These are phyloP conservation scores for Schwanniomyces sp. DNA, from an alignment of 805 yeast species.

Conservation along the genomic window DNA sequence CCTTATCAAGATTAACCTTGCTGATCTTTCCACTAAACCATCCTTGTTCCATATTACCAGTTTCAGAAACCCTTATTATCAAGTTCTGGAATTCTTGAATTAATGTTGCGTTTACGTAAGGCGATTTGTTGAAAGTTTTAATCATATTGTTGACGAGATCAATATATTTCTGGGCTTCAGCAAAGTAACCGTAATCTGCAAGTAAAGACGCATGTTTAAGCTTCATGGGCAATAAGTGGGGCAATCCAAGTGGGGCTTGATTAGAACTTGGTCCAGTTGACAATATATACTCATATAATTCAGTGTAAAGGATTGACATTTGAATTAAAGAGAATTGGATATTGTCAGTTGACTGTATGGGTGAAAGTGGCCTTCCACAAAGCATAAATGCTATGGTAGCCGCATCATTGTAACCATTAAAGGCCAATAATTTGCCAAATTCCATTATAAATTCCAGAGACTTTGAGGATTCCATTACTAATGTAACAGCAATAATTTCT, in stretches of 20 bases:
- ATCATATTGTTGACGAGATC: constrained; percentile 47
- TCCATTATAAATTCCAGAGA: constrained; percentile 45
- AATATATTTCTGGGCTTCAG: constrained; percentile 62
- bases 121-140: constrained; percentile 31
- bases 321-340: constrained; percentile 39
- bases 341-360: constrained; percentile 21
- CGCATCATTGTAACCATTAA: constrained; percentile 27
- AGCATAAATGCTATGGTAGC: constrained; percentile 48
- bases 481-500: constrained; percentile 42
- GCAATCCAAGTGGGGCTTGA: constrained; percentile 39
- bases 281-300: constrained; percentile 62
- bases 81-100: constrained; percentile 35
- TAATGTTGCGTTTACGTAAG: constrained; percentile 21
- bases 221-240: constrained; percentile 60
- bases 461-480: constrained; percentile 26
- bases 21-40: constrained; percentile 66
- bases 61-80: constrained; percentile 47
- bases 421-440: constrained; percentile 48
- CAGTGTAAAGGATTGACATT: constrained; percentile 51
- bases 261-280: constrained; percentile 22
- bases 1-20: constrained; percentile 71
- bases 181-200: constrained; percentile 62
- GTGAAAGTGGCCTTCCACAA: constrained; percentile 46
- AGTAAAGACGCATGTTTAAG: constrained; percentile 66
- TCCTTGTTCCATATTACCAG: constrained; percentile 46